These are phyloP conservation scores for Hypoxylon fuscum DNA, from an alignment of 495 filamentous ascomycete species.

Conservation along the genomic window DNA sequence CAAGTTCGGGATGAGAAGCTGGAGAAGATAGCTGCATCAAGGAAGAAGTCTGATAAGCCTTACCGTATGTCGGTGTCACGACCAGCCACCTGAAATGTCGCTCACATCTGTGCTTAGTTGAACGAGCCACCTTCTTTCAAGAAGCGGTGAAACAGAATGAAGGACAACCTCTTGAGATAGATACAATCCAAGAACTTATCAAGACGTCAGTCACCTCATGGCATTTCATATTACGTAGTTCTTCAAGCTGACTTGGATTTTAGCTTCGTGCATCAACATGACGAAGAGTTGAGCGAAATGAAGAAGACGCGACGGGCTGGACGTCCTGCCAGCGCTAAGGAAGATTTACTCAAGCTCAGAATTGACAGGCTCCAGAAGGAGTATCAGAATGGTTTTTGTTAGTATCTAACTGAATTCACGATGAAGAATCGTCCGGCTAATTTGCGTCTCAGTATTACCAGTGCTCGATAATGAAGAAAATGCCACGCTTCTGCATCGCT, in stretches of 20 bases:
- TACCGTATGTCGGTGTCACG: conserved; percentile 60
- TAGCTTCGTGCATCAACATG: conserved; percentile 81
- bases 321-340: conserved; percentile 77
- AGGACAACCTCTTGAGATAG: conserved; percentile 61
- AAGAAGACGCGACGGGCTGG: conserved; percentile 82
- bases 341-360: conserved; percentile 78
- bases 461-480: conserved; percentile 59
- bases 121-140: conserved; percentile 77
- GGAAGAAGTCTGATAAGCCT: conserved; percentile 72
- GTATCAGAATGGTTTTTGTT: conserved; percentile 82
- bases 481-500: conserved; percentile 53
- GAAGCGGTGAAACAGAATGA: conserved; percentile 64
- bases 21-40: conserved; percentile 66
- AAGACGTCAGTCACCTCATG: conserved; percentile 57
- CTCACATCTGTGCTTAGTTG: conserved; percentile 58
- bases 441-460: conserved; percentile 55
- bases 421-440: conserved; percentile 18
- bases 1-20: conserved; percentile 79
- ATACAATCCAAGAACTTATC: conserved; percentile 70
- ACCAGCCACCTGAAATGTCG: background rate
- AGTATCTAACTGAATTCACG: conserved; percentile 29
- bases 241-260: background rate
- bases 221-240: background rate
- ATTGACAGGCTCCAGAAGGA: conserved; percentile 79
- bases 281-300: conserved; percentile 76